Base-by-base conservation (phyloP, 257 asterid genomes). In the Solanum chmielewskii region DNA sequence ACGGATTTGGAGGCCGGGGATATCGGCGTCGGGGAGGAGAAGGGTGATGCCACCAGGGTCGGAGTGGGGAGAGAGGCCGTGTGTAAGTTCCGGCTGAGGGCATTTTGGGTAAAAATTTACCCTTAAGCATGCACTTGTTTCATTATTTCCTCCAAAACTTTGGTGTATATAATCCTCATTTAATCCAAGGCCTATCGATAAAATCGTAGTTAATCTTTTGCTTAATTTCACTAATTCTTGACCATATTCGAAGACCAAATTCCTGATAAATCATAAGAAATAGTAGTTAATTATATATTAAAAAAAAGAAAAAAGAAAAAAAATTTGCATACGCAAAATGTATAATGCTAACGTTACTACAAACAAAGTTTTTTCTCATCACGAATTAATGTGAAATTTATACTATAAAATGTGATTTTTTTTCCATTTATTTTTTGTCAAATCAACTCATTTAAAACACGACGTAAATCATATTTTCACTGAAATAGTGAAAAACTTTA, bases 41-140 rank as follows among this genome's bases (percentile, higher is more conserved):
- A 95, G 88, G 87, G 99, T 96, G 90, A 96, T 85, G 7, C 95
- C 97, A 7, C 98, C 99, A 12, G 98, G 98, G 59, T 96, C 99
- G 9, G 99, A 95, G 68, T 96, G 99, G 23, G 98, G 59, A 0
- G 98, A 94, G 39, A 96, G 95, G 47, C 99, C 99, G 33, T 94
- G 88, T 1, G 99, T 93, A 47, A 95, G 97, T 73, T 96, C 96
- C 16, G 99, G 99, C 62, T 95, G 97, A 62, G 99, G 99, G 90
- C 99, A 96, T 86, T 93, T 95, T 49, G 98, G 99, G 92, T 95
- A 96, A 88, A 90, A 95, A 83, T 93, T 96, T 5, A 83, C 90
- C 90, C 98, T 92, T 89, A 93, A 87, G 91, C 97, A 94, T 91
- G 95, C 95, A 49, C 95, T 94, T 20, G 86, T 45, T 9, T 87